Base-by-base conservation (phyloP, 2,329 filamentous ascomycete genomes). In the Scedosporium boydii region DNA sequence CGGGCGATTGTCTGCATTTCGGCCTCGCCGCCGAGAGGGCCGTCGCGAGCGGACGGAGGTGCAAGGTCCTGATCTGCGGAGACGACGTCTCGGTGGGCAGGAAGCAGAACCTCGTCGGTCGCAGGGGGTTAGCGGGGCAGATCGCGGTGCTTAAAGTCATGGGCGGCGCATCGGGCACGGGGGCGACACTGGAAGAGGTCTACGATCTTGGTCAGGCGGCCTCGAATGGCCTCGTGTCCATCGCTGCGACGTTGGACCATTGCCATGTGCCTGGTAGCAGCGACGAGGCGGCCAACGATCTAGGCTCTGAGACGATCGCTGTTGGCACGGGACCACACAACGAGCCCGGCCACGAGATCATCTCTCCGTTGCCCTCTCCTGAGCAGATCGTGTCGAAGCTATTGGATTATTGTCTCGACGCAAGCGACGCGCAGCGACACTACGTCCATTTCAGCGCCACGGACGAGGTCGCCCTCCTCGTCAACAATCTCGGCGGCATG, bases 251-350 rank as follows among this genome's bases (percentile, higher is more conserved):
- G 0, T 74, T 87, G 29, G 84, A 85, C 59, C 84, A 86, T 66
- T 84, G 84, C 67, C 83, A 86, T 66, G 81, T 84, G 1, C 82
- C 82, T 0, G 82, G 82, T n/a, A n/a, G n/a, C n/a, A n/a, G 0
- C 75, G 81, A 46, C 9, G 34, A 12, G 16, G 16, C 21, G 42
- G 23, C 42, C 26, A 51, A 18, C 23, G n/a, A 16, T 14, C 59
- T 12, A 60, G n/a, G 3, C n/a, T 59, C 3, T 9, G 34, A 10
- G 70, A 74, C 1, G 76, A 82, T 63, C 78, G 81, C 63, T 71
- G 76, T 88, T n/a, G 86, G 86, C 3, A 87, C 85, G 23, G 86
- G 86, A 0, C 84, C 84, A 14, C 86, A 89, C 70, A 87, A 87
- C 68, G 86, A 89, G 70, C 85, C 86, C 0, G 86, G 81, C 0